These are phyloP conservation scores for Falciphora oryzae DNA, from an alignment of 2,329 filamentous ascomycete genomes.

Conservation along the genomic window DNA sequence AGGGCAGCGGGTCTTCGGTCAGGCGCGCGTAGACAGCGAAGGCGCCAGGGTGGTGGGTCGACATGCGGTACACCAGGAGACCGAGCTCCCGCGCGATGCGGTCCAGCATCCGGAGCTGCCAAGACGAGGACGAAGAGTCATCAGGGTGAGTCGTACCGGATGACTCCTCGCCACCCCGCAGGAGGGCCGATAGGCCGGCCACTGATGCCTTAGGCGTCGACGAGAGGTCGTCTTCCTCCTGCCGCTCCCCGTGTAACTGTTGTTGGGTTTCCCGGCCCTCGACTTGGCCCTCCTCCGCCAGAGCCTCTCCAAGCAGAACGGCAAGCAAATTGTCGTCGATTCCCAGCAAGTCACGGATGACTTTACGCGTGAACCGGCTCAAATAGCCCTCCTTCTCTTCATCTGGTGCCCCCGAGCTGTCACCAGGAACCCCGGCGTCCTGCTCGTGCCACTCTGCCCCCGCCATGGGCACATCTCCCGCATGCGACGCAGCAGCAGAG, in stretches of 20 bases:
- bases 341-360: slow-evolving; percentile 84
- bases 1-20: slow-evolving; percentile 61
- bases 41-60: slow-evolving; percentile 67
- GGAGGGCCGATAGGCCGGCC: not conserved
- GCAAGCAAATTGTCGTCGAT: slow-evolving; percentile 82
- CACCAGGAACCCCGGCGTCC: slow-evolving; percentile 15
- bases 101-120: slow-evolving; percentile 76
- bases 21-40: slow-evolving; percentile 74
- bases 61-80: slow-evolving; percentile 73
- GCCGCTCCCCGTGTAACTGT: too few species aligned
- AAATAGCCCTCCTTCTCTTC: slow-evolving; percentile 64
- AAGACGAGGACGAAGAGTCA: slow-evolving; percentile 27
- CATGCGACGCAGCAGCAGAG: slow-evolving; percentile 15
- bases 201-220: slow-evolving; percentile 40
- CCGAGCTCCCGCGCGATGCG: slow-evolving; percentile 84
- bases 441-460: slow-evolving; percentile 45
- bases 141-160: slow-evolving; percentile 23
- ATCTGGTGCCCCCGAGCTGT: slow-evolving; percentile 31
- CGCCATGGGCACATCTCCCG: slow-evolving; percentile 10
- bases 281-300: slow-evolving; percentile 47
- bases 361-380: slow-evolving; percentile 74
- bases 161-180: slow-evolving; percentile 22
- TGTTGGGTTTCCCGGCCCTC: slow-evolving; percentile 15
- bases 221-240: slow-evolving; percentile 19
- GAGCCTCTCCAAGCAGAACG: slow-evolving; percentile 77